Base-by-base conservation (phyloP, 352 stramenopile genomes). In the Pythium aristosporum region DNA sequence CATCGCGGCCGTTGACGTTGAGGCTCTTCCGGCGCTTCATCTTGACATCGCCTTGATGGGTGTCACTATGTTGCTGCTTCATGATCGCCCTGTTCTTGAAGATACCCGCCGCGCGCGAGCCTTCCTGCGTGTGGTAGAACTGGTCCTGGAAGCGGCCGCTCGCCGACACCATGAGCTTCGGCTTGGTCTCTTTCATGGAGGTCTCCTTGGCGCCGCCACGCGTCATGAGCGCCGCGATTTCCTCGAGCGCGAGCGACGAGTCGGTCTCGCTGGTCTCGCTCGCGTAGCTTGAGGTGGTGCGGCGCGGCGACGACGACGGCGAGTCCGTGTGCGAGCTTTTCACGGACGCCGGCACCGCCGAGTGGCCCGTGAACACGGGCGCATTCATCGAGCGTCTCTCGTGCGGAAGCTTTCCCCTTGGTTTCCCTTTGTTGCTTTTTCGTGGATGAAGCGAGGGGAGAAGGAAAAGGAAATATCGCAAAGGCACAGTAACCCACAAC, bases 101-200 rank as follows among this genome's bases (percentile, higher is more conserved):
- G 49, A 90, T 74, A 1, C 83, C 87, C 75, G 94, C 89, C 25
- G 87, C 72, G 34, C 86, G 87, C 55, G 85, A 94, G 25, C 75
- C 85, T 53, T 92, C 82, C 30, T 89, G 82, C 21, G 87, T 81
- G 61, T 92, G 85, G 59, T 93, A 92, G 64, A 91, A 96, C 67
- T 96, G 87, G 64, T 96, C 87, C 39, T 96, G 79, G 67, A 94
- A 92, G 60, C 75, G 82, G 3, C 87, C 87, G 44, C 85, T 94
- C 64, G 87, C 80, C 23, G 87, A 93, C 20, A 96, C 81, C 48
- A 81, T 80, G 39, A 96, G 80, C 65, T 80, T 82, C 12, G 87
- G 87, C 69, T 89, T 67, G 43, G 65, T 36, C 11, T 71, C 50
- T 21, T 65, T 68, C 10, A 47, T 28, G 9, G 48, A 6, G 5